Evolutionary conservation across 2,329 filamentous ascomycete species (phyloP).

Genomic region (Cercospora sp.): DNA sequence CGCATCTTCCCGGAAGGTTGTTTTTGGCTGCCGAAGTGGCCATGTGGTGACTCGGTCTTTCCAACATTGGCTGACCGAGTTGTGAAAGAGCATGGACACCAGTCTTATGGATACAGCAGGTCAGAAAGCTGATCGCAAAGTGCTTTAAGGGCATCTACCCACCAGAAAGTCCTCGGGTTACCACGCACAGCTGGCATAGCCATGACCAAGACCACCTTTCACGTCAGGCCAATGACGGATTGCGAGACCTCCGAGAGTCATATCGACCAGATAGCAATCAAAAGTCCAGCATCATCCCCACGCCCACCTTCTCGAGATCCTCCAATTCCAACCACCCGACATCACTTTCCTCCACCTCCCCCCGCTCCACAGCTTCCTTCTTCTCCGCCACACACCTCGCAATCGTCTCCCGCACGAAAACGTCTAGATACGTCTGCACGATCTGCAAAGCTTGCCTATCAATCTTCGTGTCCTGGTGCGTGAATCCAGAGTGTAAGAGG

Average conservation of each 20-base stretch:
- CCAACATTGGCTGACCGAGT: not conserved
- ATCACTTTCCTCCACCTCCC: constrained; percentile 34
- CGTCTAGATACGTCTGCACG: constrained; percentile 81
- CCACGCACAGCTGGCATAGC: not conserved
- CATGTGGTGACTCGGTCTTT: not conserved
- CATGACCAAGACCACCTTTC: not conserved
- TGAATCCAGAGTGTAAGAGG: constrained; percentile 77
- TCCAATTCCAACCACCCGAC: constrained; percentile 65
- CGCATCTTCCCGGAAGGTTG: not conserved
- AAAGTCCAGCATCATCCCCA: constrained; percentile 83
- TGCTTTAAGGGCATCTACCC: not conserved
- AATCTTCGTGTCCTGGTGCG: constrained; percentile 67
- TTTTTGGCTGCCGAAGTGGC: not conserved
- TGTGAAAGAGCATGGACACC: not conserved
- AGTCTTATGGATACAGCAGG: not conserved
- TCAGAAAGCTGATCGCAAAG: accelerated
- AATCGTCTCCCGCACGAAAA: constrained; percentile 87
- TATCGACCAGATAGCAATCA: constrained; percentile 42
- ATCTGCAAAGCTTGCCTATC: constrained; percentile 74
- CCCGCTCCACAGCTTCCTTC: constrained; percentile 41
- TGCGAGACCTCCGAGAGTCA: not conserved
- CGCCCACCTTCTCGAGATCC: constrained; percentile 83
- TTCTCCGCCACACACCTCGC: constrained; percentile 74
- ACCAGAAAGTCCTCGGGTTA: not conserved
- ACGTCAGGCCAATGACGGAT: not conserved